Conservation (phyloP, 768 basidiomycete genomes). For the Roridomyces roridus region DNA sequence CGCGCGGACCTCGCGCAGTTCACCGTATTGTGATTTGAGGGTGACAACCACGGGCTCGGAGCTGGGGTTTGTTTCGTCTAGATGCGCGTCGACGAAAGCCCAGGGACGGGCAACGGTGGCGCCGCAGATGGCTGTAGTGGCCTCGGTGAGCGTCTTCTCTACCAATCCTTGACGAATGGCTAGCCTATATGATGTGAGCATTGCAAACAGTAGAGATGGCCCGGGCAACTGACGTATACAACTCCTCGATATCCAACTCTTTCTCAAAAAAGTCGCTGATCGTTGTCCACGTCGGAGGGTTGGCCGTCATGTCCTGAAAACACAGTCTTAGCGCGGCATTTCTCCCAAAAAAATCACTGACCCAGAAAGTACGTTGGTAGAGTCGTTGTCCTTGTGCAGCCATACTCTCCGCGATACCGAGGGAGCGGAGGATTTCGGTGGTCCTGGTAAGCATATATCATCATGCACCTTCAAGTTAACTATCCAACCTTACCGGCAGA, state of each 20-base stretch:
- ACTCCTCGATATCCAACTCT: slow-evolving; percentile 4
- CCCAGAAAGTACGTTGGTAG: slow-evolving; percentile 5
- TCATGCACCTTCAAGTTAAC: too few relatives aligned
- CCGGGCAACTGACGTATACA: slow-evolving; percentile 12
- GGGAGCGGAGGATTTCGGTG: neutral
- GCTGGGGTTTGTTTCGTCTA: too few relatives aligned
- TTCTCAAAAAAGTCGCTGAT: neutral
- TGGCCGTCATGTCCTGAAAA: slow-evolving; percentile 2
- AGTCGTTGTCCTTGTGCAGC: neutral
- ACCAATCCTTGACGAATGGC: too few relatives aligned
- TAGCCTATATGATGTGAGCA: too few relatives aligned
- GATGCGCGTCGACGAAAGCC: too few relatives aligned
- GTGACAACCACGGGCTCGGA: neutral
- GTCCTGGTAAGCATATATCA: neutral
- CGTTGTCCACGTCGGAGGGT: slow-evolving; percentile 6
- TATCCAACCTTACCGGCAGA: neutral
- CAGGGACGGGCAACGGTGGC: too few relatives aligned
- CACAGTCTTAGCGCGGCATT: neutral
- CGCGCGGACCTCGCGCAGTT: neutral
- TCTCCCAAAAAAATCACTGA: neutral
- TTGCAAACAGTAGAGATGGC: too few relatives aligned
- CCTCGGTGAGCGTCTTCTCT: too few relatives aligned
- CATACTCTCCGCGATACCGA: neutral
- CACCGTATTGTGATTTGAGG: slow-evolving; percentile 5
- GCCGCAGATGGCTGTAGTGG: too few relatives aligned